Conservation (phyloP, 202 grass and related monocot species). For the Hordeum pubiflorum region DNA sequence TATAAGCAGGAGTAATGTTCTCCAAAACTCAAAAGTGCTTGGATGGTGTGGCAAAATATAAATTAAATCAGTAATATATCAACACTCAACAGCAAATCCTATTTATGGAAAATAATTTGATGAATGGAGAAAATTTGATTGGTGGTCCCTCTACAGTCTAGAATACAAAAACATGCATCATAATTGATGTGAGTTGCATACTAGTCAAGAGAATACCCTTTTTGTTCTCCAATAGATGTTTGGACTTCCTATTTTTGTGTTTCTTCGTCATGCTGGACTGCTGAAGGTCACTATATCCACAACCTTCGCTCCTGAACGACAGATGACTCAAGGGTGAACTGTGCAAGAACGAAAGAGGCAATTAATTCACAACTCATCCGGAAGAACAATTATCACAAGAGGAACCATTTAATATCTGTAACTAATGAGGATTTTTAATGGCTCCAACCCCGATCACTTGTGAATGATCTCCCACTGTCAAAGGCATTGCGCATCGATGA, state of each 20-base stretch:
- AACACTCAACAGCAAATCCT: not conserved
- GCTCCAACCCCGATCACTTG: too few species aligned
- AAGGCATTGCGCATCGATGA: too few species aligned
- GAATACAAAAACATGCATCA: not conserved
- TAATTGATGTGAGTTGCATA: slow-evolving; percentile 23
- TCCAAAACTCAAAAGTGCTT: not conserved
- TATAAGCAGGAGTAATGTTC: not conserved
- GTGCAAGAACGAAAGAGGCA: not conserved
- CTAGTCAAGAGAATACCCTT: slow-evolving; percentile 40
- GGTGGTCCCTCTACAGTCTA: not conserved
- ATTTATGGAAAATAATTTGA: slow-evolving; percentile 10
- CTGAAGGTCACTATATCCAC: slow-evolving; percentile 2
- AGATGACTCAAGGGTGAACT: not conserved
- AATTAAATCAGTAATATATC: not conserved
- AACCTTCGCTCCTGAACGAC: not conserved
- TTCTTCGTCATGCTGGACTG: slow-evolving; percentile 55
- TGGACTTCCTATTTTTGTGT: slow-evolving; percentile 43
- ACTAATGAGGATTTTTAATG: not conserved
- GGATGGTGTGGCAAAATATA: not conserved
- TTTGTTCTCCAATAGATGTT: slow-evolving; percentile 43
- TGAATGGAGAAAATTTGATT: not conserved
- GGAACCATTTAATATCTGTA: not conserved
- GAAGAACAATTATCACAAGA: not conserved
- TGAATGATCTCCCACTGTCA: too few species aligned
- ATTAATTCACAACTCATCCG: not conserved